Conservation (phyloP, 2,329 filamentous ascomycete genomes). For the Colletotrichum sp. region DNA sequence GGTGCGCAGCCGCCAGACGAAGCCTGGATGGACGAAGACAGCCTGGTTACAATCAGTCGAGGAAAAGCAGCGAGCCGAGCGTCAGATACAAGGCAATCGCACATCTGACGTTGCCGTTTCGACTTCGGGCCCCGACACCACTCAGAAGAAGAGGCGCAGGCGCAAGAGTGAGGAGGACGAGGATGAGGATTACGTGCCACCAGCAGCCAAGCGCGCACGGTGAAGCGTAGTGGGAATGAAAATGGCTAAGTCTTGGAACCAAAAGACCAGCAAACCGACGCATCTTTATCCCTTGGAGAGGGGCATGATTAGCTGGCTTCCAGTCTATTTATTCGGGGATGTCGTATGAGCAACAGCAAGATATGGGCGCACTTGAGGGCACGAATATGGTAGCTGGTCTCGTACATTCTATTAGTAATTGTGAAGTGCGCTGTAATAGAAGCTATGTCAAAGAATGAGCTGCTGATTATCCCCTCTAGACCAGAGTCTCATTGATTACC, state of each 20-base stretch:
- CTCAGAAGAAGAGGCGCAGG: background rate
- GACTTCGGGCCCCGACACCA: background rate
- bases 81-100: background rate
- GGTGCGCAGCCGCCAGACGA: background rate
- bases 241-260: background rate
- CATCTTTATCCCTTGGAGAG: no score
- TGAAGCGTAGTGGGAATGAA: background rate
- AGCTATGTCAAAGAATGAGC: no score
- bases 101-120: background rate
- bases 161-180: background rate
- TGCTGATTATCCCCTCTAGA: no score
- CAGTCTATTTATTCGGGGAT: no score
- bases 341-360: no score
- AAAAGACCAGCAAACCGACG: no score
- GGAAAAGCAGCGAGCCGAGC: background rate
- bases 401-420: no score
- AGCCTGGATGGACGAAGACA: background rate
- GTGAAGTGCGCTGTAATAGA: no score
- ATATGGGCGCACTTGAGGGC: no score
- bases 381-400: no score
- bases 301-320: no score
- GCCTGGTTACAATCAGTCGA: background rate
- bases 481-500: no score
- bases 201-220: background rate
- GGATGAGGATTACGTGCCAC: background rate